Evolutionary conservation across 129 eudicot genomes (phyloP), one percentile per base, ranked within the genome.

Genomic region (Pittosporum tobira): DNA sequence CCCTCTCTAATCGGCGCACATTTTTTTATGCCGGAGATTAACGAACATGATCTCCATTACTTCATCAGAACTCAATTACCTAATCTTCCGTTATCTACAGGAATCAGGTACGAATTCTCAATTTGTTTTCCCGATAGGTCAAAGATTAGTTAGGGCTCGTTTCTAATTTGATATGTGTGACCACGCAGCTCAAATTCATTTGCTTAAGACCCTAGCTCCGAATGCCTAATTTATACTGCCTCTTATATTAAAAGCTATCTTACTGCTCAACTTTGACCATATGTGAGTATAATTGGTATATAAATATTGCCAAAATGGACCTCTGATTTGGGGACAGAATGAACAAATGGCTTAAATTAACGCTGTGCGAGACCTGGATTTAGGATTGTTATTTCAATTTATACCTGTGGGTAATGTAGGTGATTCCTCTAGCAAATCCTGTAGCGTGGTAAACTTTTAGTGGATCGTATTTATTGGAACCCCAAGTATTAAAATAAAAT

Each of bases 81-180:
- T 81, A 34, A 62, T 84, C 63, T 78, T 61, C 46, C 88, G 88
- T 31, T 81, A 84, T 65, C 94, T 84, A 37, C 63, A 47, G 4
- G 88, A 81, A 66, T 84, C 94, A 62, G 85, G 94, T 78, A 50
- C 12, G 38, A 34, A 5, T 34, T 34, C 0, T 34, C 38, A 34
- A 4, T 34, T 34, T 34, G 6, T n/a, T n/a, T n/a, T 34, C 9
- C 12, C 9, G 38, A 8, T 34, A 11, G 28, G 22, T 5, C 46
- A 24, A 34, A 44, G 50, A 50, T 42, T 9, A 31, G 29, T 28
- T 28, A 16, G 21, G 40, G 59, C 5, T 54, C 29, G 40, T 54
- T 54, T 53, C 59, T 22, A 15, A 51, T n/a, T 20, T 3, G 10
- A 40, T 10, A 16, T 40, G 11, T 13, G 16, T 40, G 3, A 40